Conservation (phyloP, 1,284 basidiomycete genomes). For the Rhodotorula sp. region DNA sequence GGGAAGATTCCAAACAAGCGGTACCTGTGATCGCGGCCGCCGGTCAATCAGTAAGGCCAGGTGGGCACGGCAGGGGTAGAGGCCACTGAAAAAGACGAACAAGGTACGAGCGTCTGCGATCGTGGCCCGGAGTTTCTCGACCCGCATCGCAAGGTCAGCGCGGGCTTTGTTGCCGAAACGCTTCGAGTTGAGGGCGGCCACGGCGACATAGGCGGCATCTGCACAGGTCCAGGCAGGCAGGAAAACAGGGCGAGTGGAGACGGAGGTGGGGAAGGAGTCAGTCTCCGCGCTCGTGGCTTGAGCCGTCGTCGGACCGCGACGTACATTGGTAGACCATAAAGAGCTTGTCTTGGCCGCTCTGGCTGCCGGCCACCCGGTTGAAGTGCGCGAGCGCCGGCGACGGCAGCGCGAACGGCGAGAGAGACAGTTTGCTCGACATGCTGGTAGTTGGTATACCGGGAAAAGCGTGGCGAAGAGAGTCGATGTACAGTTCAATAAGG, state of each 20-base stretch:
- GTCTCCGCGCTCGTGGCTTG: not conserved
- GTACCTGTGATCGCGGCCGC: constrained; percentile 2
- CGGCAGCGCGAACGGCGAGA: constrained; percentile 37
- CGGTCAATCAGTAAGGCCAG: too few species aligned
- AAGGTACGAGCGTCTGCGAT: constrained; percentile 43
- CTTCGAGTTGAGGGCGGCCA: constrained; percentile 27
- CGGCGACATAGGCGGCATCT: constrained; percentile 31
- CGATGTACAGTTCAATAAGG: not conserved
- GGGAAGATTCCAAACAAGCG: constrained; percentile 44
- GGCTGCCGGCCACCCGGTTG: constrained; percentile 34
- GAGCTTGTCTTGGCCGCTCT: constrained; percentile 41
- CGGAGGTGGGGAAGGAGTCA: not conserved
- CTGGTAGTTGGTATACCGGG: not conserved
- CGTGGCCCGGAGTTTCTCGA: constrained; percentile 37
- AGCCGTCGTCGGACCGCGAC: not conserved
- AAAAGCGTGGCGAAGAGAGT: not conserved
- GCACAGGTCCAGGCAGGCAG: not conserved
- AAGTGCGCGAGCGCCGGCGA: constrained; percentile 34
- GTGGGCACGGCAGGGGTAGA: not conserved
- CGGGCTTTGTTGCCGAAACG: constrained; percentile 27
- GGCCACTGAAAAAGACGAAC: constrained; percentile 11
- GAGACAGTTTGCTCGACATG: constrained; percentile 15
- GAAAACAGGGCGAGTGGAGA: not conserved
- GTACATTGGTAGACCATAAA: constrained; percentile 42
- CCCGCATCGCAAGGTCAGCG: constrained; percentile 32